phyloP scores from a whole-genome alignment of 495 filamentous ascomycete species.

The Aspergillus steynii region DNA sequence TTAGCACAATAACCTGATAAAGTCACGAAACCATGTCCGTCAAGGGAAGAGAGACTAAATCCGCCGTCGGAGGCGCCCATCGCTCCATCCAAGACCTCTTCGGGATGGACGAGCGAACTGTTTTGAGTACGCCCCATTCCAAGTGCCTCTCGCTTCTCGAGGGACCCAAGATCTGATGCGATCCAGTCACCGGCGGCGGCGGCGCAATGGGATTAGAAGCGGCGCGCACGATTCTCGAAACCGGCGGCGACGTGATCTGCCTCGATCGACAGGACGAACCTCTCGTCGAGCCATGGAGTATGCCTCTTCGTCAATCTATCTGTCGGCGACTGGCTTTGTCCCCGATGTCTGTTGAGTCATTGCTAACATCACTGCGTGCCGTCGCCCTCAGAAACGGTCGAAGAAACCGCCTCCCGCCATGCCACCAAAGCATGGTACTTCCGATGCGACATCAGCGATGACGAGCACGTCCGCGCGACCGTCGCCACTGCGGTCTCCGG shows the following conservation, averaged over 20 bases:
- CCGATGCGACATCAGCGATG: not conserved
- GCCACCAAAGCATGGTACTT: not conserved
- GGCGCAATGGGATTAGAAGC: constrained; percentile 36
- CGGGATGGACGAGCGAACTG: too few relatives aligned
- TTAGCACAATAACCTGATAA: too few relatives aligned
- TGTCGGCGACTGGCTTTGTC: not conserved
- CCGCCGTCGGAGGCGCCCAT: too few relatives aligned
- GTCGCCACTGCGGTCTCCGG: constrained; percentile 4
- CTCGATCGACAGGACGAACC: constrained; percentile 56
- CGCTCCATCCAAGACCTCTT: too few relatives aligned
- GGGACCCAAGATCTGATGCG: not conserved
- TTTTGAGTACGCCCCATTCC: too few relatives aligned
- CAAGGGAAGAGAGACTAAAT: too few relatives aligned
- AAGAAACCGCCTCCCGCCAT: not conserved
- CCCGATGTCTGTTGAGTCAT: not conserved
- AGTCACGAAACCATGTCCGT: too few relatives aligned
- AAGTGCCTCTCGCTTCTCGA: too few relatives aligned
- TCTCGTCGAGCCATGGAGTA: constrained; percentile 3
- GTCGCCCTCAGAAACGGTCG: not conserved
- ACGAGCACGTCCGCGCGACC: not conserved
- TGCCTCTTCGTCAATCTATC: constrained; percentile 22
- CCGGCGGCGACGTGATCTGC: constrained; percentile 38
- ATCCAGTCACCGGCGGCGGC: not conserved
- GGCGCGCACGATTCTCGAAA: constrained; percentile 47
- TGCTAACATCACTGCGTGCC: not conserved